Evolutionary conservation across 805 yeast species (phyloP).

Genomic region (Saccharomyces mikatae): DNA sequence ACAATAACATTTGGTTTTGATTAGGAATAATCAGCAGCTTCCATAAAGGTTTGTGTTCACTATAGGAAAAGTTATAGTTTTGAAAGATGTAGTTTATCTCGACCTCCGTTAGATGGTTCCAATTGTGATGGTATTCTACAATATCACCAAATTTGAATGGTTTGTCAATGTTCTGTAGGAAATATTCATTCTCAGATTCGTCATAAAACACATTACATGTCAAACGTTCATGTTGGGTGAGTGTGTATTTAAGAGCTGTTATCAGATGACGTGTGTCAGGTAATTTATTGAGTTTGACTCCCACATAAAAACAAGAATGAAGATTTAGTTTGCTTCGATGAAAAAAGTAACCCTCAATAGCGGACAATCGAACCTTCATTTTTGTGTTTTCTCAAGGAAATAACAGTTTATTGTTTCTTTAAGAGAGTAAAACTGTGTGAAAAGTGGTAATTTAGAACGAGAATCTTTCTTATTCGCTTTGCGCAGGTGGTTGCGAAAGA

Average conservation of each 20-base stretch:
- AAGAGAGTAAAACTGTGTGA: too few relatives aligned
- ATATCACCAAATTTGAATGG: conserved; percentile 16
- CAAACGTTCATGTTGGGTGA: conserved; percentile 13
- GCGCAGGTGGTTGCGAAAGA: background rate
- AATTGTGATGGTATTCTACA: conserved; percentile 10
- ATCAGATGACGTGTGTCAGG: conserved; percentile 10
- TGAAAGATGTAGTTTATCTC: conserved; percentile 16
- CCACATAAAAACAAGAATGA: conserved; percentile 23
- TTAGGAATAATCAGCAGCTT: conserved; percentile 15
- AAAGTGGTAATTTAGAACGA: background rate
- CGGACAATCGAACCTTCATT: conserved; percentile 5
- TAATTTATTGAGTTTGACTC: conserved; percentile 13
- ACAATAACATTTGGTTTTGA: conserved; percentile 12
- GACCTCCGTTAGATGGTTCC: conserved; percentile 8
- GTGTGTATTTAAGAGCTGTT: conserved; percentile 8
- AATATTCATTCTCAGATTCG: background rate
- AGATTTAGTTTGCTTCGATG: conserved; percentile 19
- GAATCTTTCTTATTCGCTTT: background rate
- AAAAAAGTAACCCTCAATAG: conserved; percentile 19
- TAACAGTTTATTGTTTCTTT: too few relatives aligned
- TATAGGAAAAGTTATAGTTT: conserved; percentile 12
- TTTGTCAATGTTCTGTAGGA: background rate
- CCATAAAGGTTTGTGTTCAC: conserved; percentile 20
- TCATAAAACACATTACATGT: conserved; percentile 11
- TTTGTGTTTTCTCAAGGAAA: background rate